phyloP scores from a whole-genome alignment of 345 rosid genomes.

The Streptanthus diversifolius region DNA sequence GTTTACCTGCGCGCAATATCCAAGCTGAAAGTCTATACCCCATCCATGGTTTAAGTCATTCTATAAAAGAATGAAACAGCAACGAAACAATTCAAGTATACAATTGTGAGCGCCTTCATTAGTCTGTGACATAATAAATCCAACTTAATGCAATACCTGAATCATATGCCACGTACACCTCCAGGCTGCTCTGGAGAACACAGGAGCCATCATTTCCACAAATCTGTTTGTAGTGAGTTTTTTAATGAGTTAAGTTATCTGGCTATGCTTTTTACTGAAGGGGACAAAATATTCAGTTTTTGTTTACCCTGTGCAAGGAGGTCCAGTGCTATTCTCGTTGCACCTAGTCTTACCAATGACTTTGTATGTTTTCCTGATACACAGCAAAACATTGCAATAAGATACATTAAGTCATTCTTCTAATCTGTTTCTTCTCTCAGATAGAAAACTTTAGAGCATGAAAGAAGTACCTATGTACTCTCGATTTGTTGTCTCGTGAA shows the following conservation, averaged over 20 bases:
- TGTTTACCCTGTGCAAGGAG: conserved; percentile 61
- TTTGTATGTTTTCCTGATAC: conserved; percentile 42
- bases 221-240: conserved; percentile 42
- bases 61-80: conserved; percentile 31
- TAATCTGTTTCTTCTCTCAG: neutral
- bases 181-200: conserved; percentile 83
- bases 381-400: neutral
- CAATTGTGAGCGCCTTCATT: neutral
- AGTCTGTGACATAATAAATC: neutral
- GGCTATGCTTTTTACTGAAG: neutral
- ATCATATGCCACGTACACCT: conserved; percentile 78
- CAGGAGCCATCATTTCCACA: conserved; percentile 92
- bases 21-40: conserved; percentile 77
- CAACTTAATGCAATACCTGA: conserved; percentile 47
- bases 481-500: conserved; percentile 37
- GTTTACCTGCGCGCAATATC: conserved; percentile 74
- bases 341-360: conserved; percentile 39
- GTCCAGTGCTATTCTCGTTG: conserved; percentile 41
- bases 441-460: neutral
- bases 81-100: neutral
- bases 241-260: neutral
- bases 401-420: neutral
- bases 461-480: conserved; percentile 60
- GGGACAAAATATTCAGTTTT: neutral
- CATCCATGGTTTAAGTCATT: conserved; percentile 73